Evolutionary conservation across 768 basidiomycete species (phyloP).

Genomic region (Leccinum obscurum): DNA sequence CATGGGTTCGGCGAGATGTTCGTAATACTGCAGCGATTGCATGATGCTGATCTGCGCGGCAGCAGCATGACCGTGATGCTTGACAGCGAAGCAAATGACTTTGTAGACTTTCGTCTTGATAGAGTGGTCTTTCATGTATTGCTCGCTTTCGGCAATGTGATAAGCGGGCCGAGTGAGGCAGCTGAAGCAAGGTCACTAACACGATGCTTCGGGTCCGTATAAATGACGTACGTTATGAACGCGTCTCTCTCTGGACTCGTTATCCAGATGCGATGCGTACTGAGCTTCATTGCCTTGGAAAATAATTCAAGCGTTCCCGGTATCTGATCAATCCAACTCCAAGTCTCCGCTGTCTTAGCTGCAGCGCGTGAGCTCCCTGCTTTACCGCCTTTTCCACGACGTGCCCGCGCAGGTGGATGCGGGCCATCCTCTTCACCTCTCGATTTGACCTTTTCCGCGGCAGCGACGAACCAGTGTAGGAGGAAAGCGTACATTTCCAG

Average conservation of each 20-base stretch:
- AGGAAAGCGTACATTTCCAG: conserved; percentile 94
- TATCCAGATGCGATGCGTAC: conserved; percentile 84
- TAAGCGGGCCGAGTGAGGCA: conserved; percentile 90
- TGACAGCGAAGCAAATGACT: conserved; percentile 88
- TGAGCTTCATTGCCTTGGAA: conserved; percentile 66
- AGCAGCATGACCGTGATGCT: conserved; percentile 81
- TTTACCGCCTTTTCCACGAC: conserved; percentile 64
- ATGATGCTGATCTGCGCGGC: conserved; percentile 89
- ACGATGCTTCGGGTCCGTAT: neutral
- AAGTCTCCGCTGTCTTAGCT: conserved; percentile 47
- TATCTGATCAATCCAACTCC: conserved; percentile 82
- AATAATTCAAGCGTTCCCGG: conserved; percentile 68
- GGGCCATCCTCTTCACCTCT: conserved; percentile 48
- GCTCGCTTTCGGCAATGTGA: conserved; percentile 81
- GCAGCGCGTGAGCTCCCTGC: conserved; percentile 40
- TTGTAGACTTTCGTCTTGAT: conserved; percentile 82
- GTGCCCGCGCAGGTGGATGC: conserved; percentile 46
- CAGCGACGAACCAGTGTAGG: conserved; percentile 85
- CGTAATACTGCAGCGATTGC: conserved; percentile 89
- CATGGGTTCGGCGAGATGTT: conserved; percentile 92
- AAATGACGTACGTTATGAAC: conserved; percentile 60
- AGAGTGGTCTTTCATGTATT: conserved; percentile 77
- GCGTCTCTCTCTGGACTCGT: conserved; percentile 83
- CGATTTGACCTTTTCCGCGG: conserved; percentile 74
- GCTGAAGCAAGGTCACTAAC: conserved; percentile 38